Percentiles rank a stretch among this genome's conserved stretches.
These are phyloP conservation scores for Actinomortierella ambigua DNA, from an alignment of 371 early-diverging fungal genomes.

Conservation along the genomic window DNA sequence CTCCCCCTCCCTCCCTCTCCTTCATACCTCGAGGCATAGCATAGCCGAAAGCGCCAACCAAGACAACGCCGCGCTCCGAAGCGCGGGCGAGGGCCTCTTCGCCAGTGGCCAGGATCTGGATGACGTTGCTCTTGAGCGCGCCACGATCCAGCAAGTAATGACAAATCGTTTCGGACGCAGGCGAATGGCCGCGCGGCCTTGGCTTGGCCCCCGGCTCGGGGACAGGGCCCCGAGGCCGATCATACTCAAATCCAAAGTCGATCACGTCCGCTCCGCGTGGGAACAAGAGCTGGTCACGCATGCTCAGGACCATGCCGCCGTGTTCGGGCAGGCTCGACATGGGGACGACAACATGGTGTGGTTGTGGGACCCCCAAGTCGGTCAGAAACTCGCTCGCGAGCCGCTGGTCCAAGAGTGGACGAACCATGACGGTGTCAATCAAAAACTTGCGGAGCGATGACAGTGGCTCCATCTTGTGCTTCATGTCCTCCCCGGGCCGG, in stretches of 20 bases:
- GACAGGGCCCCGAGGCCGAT: constrained; percentile 42
- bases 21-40: constrained; percentile 65
- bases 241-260: constrained; percentile 47
- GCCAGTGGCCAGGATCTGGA: constrained; percentile 57
- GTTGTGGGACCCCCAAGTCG: constrained; percentile 58
- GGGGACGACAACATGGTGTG: constrained; percentile 68
- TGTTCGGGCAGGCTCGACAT: constrained; percentile 75
- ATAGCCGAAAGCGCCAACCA: constrained; percentile 64
- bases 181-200: constrained; percentile 45
- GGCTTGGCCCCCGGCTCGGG: constrained; percentile 37
- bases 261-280: constrained; percentile 39
- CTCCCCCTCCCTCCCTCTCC: too few relatives aligned
- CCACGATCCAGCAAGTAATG: constrained; percentile 62
- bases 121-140: constrained; percentile 53
- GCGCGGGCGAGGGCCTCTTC: constrained; percentile 39
- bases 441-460: constrained; percentile 67
- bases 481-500: constrained; percentile 58
- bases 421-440: constrained; percentile 71
- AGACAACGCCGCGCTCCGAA: constrained; percentile 38
- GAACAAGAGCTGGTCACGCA: constrained; percentile 51
- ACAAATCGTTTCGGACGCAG: constrained; percentile 58
- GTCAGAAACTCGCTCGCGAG: constrained; percentile 68
- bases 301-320: constrained; percentile 73
- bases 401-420: constrained; percentile 61
- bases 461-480: constrained; percentile 65